A percentile compares a stretch with the other conserved stretches of the same genome.
Conservation (phyloP, 1,139 yeast species). For the Torulaspora globosa region DNA sequence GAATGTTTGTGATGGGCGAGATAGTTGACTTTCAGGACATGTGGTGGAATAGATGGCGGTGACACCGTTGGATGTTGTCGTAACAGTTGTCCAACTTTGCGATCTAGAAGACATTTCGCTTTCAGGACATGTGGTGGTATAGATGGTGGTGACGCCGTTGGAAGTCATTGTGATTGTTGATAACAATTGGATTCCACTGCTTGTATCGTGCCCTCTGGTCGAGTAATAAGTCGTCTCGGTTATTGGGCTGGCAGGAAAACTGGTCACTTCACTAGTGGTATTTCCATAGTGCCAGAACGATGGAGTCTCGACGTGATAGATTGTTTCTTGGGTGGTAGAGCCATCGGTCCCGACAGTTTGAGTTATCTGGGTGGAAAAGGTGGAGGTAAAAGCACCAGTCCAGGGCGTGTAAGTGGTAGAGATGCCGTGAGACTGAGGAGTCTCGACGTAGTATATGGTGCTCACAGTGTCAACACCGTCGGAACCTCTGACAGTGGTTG, state of each 20-base stretch:
- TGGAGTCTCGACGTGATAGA: constrained; percentile 18
- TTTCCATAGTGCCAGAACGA: background rate
- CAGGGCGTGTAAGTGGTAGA: constrained; percentile 7
- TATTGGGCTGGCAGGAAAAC: background rate
- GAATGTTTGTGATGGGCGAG: background rate
- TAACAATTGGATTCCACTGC: background rate
- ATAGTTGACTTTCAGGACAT: too few relatives aligned
- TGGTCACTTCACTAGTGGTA: background rate
- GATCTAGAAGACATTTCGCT: background rate
- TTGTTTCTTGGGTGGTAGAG: constrained; percentile 5
- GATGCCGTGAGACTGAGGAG: background rate
- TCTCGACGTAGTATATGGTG: constrained; percentile 13
- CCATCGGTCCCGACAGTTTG: constrained; percentile 3
- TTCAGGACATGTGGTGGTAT: background rate
- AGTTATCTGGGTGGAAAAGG: constrained; percentile 10
- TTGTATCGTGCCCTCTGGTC: background rate
- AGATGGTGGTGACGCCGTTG: background rate
- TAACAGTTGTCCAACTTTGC: background rate
- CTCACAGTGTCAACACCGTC: constrained; percentile 12
- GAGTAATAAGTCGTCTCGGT: background rate
- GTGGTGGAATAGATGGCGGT: too few relatives aligned
- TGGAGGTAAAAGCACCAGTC: constrained; percentile 14
- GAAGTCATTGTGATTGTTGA: background rate
- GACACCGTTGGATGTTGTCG: background rate
- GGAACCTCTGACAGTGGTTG: constrained; percentile 1